Percentiles rank a stretch among this genome's conserved stretches.
Conservation (phyloP, 345 rosid genomes). For the Syzygium oleosum region DNA sequence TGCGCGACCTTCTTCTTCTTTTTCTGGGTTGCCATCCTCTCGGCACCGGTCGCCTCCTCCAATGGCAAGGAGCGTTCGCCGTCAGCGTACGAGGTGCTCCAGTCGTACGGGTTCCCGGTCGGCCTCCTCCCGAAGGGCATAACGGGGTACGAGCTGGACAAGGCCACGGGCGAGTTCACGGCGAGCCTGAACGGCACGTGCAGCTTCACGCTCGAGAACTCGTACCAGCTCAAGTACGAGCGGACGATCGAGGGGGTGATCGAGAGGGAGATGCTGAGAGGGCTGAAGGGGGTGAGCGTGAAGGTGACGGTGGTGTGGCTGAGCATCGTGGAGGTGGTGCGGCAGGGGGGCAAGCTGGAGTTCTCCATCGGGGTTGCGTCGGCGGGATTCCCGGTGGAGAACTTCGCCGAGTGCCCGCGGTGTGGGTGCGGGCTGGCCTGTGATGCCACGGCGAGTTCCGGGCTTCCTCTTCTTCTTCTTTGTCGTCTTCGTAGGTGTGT, state of each 20-base stretch:
- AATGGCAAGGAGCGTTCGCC: not conserved
- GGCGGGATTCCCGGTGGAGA: slow-evolving; percentile 31
- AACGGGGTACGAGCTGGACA: slow-evolving; percentile 35
- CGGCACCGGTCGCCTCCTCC: not conserved
- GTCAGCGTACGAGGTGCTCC: slow-evolving; percentile 46
- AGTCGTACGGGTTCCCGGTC: slow-evolving; percentile 35
- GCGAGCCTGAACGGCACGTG: slow-evolving; percentile 35
- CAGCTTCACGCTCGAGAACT: slow-evolving; percentile 28
- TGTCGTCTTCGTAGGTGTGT: not conserved
- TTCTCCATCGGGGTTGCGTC: slow-evolving; percentile 71
- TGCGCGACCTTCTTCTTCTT: not conserved
- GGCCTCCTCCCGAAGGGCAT: slow-evolving; percentile 70
- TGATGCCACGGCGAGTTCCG: not conserved
- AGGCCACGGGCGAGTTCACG: slow-evolving; percentile 43
- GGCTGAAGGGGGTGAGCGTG: slow-evolving; percentile 43
- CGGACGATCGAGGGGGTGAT: slow-evolving; percentile 44
- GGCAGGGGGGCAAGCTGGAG: slow-evolving; percentile 25
- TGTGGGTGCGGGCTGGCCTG: slow-evolving; percentile 50
- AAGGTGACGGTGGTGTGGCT: slow-evolving; percentile 55
- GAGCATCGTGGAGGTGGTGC: slow-evolving; percentile 33
- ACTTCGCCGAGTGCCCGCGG: slow-evolving; percentile 31
- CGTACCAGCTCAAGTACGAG: slow-evolving; percentile 46
- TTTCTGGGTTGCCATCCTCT: not conserved
- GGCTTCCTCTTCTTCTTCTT: not conserved
- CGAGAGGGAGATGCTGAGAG: slow-evolving; percentile 22